phyloP scores from a whole-genome alignment of 2,329 filamentous ascomycete species.

The Alternaria gaisen region DNA sequence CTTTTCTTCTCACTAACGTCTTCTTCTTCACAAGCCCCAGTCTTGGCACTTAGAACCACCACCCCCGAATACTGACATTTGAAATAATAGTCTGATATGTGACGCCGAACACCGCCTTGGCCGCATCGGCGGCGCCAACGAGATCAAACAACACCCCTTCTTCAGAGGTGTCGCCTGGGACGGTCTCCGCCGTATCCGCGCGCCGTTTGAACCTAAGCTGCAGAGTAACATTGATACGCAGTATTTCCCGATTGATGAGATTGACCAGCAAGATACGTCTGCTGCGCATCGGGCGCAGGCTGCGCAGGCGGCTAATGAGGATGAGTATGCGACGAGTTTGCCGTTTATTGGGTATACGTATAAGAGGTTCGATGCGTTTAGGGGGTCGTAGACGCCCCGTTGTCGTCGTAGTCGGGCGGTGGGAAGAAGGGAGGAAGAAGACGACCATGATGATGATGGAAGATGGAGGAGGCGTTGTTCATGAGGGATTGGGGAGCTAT shows the following conservation, averaged over 20 bases:
- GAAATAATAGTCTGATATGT: slow-evolving; percentile 77
- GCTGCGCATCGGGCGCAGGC: slow-evolving; percentile 87
- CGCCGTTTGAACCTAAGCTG: slow-evolving; percentile 93
- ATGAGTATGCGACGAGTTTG: slow-evolving; percentile 90
- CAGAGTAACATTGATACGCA: slow-evolving; percentile 94
- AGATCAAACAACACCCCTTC: slow-evolving; percentile 94
- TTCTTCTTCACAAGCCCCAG: background rate
- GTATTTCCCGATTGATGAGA: slow-evolving; percentile 99
- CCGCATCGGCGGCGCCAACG: slow-evolving; percentile 79
- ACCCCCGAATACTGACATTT: slow-evolving; percentile 22
- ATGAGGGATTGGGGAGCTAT: too few relatives aligned
- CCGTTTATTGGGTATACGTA: slow-evolving; percentile 98
- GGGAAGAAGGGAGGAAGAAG: background rate
- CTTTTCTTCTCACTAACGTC: background rate
- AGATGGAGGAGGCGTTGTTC: too few relatives aligned
- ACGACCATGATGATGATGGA: too few relatives aligned
- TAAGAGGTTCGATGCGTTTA: slow-evolving; percentile 86
- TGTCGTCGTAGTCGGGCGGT: too few relatives aligned
- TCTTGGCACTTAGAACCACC: background rate
- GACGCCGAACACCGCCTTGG: slow-evolving; percentile 93
- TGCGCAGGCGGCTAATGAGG: slow-evolving; percentile 71
- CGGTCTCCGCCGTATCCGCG: slow-evolving; percentile 87
- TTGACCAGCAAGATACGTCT: slow-evolving; percentile 94
- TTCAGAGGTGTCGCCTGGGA: slow-evolving; percentile 98
- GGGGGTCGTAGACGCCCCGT: slow-evolving; percentile 42